Evolutionary conservation across 176 grass and related monocot species (phyloP), one percentile per base, ranked within the genome.

Genomic region (Aechmea fasciata): DNA sequence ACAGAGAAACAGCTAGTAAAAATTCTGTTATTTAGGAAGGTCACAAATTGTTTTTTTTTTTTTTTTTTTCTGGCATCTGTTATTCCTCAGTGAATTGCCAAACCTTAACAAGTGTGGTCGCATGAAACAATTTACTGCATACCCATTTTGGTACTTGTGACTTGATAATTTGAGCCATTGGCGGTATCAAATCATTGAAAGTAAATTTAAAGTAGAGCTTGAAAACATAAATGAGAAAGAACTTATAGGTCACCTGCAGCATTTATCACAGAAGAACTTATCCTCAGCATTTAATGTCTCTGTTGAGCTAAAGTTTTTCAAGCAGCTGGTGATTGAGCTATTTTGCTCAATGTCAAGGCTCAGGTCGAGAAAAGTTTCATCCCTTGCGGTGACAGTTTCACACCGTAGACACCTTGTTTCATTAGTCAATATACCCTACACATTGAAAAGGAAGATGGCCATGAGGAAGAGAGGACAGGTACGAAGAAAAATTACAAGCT

Each of bases 181-280:
- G 55, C 15, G 52, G 52, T 61, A 61, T 18, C 20, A 9, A 61
- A 18, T 9, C 17, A 61, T 18, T 61, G 9, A 55, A 10, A 61
- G 55, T 19, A 61, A 2, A 61, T 0, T 61, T 61, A 52, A 24
- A 69, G 11, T 12, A 3, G 14, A 71, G 13, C 22, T 41, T 41
- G 33, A 41, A 7, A 41, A 41, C 57, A 23, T 49, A 48, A 63
- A 20, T 9, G 26, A 47, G 33, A 47, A 22, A 12, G 61, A 26
- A 11, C 20, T 17, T 22, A 55, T 11, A 67, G 18, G 13, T 2
- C 70, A 93, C 94, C 94, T 99, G 84, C 94, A 92, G 66, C 94
- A 99, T 85, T 99, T 99, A 78, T 99, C 94, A 70, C 94, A 99
- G 74, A 99, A 99, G 84, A 99, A 99, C 77, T 93, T 99, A 76